These are phyloP conservation scores for Cladosporium sp. DNA, from an alignment of 2,329 filamentous ascomycete species.

Conservation along the genomic window DNA sequence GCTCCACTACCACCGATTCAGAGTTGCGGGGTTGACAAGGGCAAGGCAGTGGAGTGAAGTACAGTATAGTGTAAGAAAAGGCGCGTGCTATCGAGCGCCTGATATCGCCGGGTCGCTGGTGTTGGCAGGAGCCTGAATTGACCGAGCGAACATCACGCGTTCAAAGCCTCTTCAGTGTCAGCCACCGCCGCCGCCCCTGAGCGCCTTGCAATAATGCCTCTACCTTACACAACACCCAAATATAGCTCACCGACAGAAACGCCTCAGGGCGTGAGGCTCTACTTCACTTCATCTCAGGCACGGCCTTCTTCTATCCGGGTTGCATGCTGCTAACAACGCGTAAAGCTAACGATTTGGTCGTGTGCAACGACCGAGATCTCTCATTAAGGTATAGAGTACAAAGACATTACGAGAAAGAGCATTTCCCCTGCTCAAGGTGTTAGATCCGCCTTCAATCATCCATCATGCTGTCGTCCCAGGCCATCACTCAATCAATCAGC, in stretches of 20 bases:
- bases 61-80: not conserved
- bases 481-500: not conserved
- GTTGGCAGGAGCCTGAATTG: not conserved
- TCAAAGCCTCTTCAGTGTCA: not conserved
- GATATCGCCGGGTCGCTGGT: not conserved
- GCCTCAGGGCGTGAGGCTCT: not conserved
- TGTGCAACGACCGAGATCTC: not conserved
- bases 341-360: not conserved
- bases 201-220: not conserved
- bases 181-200: not conserved
- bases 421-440: not conserved
- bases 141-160: conserved; percentile 2
- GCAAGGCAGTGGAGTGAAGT: not conserved
- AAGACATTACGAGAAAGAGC: conserved; percentile 1
- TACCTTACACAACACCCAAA: not conserved
- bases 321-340: not conserved
- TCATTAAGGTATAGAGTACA: not conserved
- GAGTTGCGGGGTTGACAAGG: not conserved
- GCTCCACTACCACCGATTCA: conserved; percentile 1
- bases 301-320: not conserved
- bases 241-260: not conserved
- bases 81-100: not conserved
- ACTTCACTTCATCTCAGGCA: not conserved
- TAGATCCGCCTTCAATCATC: not conserved
- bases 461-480: not conserved